Percentiles rank a stretch among this genome's conserved stretches.
These are phyloP conservation scores for Liquidambar formosana DNA, from an alignment of 164 flowering plant species.

Conservation along the genomic window DNA sequence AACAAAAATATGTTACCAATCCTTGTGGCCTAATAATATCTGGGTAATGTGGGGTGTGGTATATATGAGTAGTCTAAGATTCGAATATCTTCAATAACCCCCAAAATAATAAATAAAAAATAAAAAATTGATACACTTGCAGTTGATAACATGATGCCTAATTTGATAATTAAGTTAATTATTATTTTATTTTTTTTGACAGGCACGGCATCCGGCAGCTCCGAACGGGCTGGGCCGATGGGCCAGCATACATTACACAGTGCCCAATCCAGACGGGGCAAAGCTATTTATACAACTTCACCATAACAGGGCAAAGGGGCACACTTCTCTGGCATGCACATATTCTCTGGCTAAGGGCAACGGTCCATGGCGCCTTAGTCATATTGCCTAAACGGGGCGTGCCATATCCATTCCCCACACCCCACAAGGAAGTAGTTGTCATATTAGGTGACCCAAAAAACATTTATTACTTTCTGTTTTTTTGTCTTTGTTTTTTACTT, in stretches of 20 bases:
- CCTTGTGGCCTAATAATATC: no score
- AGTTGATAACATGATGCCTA: no score
- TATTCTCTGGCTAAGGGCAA: conserved; percentile 71
- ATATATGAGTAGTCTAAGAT: no score
- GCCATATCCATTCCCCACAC: conserved; percentile 77
- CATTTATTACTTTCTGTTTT: not conserved
- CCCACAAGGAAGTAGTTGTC: conserved; percentile 60
- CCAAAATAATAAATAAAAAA: no score
- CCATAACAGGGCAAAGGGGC: conserved; percentile 77
- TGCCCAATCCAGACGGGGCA: conserved; percentile 79
- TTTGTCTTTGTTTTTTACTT: not conserved
- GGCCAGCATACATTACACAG: conserved; percentile 86
- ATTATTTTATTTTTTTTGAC: not conserved
- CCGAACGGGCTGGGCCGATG: conserved; percentile 85
- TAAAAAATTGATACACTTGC: no score
- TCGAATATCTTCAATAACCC: no score
- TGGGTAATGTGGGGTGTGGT: no score
- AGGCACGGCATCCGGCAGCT: conserved; percentile 86
- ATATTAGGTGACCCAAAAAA: conserved; percentile 44
- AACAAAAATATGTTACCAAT: no score
- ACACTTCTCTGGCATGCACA: conserved; percentile 87
- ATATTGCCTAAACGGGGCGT: conserved; percentile 72
- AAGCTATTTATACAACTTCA: conserved; percentile 70
- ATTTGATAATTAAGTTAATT: no score
- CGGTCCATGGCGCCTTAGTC: conserved; percentile 76